Base-by-base conservation (phyloP, 2,329 filamentous ascomycete species). In the Claviceps sorghi region DNA sequence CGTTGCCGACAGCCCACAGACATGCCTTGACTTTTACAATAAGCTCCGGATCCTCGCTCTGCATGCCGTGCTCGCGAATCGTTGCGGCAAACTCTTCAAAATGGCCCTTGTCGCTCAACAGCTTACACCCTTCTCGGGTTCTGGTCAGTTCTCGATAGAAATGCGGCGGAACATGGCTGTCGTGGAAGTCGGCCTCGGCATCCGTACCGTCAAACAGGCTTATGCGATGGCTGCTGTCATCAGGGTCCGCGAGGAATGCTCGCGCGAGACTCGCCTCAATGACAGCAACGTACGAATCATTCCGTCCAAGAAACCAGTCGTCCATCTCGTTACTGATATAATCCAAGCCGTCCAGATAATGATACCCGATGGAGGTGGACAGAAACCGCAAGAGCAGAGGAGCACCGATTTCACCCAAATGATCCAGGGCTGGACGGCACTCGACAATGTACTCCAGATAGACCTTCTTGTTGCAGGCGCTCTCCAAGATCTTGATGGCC, bases 261-360 rank as follows among this genome's bases (percentile, higher is more conserved):
- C 88, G 83, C 34, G 90, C 88, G 50, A 98, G 76, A 52, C 90
- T 95, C n/a, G 94, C 93, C 67, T 98, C 93, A 42, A 98, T 91
- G 42, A 97, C 79, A 40, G 82, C 79, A 49, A 98, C 93, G 59
- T 98, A 98, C n/a, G 83, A 84, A 65, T 98, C 91, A 63, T 98
- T 98, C 45, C 93, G 83, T 15, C 93, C 93, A 32, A 98, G 75
- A 64, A 97, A 98, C 93, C 93, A 98, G 69, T 98, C 94, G 60
- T 98, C 93, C 93, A 98, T 98, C 66, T 98, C 94, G 64, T 95
- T 93, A 56, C 90, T 96, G 67, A 98, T 98, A 65, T 98, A 98
- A 70, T 98, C 94, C 44, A 98, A 74, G 0, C 90, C 93, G 63
- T 97, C 89, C 6, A 98, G 76, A 67, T 98, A 98, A 67, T 97